Evolutionary conservation across 2,329 filamentous ascomycete genomes (phyloP), one percentile per base, ranked within the genome.

Genomic region (Pestalotiopsis sp.): DNA sequence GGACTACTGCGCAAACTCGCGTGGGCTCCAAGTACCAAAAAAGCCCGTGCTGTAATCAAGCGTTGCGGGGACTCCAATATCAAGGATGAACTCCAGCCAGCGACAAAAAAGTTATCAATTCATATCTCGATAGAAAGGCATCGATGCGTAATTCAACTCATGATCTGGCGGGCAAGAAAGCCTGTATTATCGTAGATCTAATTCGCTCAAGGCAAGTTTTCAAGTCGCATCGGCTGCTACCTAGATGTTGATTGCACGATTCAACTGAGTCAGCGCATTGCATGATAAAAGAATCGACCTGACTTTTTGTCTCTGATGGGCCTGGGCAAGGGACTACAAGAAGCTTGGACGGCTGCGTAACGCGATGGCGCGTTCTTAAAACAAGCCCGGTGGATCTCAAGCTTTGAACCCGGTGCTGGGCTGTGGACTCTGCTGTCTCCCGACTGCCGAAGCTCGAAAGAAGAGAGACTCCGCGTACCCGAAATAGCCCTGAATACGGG

Each of bases 281-380:
- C 45, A 52, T 52, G 17, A 52, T 52, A n/a, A n/a, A n/a, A 9
- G 5, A 12, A 45, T 45, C 40, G 12, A 45, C 40, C 40, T 45
- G 40, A 45, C 40, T 45, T 17, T 12, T 17, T 45, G 40, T 13
- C 40, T 45, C 12, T 9, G 20, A n/a, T 17, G 45, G 45, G 45
- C 45, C 45, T 52, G 17, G 17, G n/a, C 45, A 52, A 52, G 45
- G 45, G 45, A 52, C 45, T 52, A 52, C 45, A 7, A n/a, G 45
- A 52, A 52, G 45, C 57, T 59, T 59, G 57, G 27, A 36, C 23
- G 23, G 59, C 31, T 61, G 36, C 59, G 59, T 61, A 61, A 61
- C 59, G 36, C 27, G 40, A 49, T 64, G 61, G 61, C 61, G 61
- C 61, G 61, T 64, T 64, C 61, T 60, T 52, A 52, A 64, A 52